Evolutionary conservation across 495 filamentous ascomycete genomes (phyloP).

Genomic region (Aspergillus bridgeri): DNA sequence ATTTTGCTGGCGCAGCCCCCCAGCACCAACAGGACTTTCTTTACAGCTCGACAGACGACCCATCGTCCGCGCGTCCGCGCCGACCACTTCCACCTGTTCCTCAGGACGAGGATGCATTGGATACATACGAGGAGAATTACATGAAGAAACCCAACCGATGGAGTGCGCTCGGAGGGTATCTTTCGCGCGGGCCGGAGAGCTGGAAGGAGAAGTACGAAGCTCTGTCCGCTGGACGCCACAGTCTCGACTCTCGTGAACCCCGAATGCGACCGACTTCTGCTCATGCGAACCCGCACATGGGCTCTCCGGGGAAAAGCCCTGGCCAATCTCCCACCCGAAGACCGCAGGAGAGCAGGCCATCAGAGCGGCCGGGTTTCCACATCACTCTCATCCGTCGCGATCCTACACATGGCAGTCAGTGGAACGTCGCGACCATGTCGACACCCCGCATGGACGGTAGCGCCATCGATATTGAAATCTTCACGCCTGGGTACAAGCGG

Average conservation of each 20-base stretch:
- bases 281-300: constrained; percentile 20
- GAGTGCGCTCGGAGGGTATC: constrained; percentile 32
- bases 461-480: constrained; percentile 57
- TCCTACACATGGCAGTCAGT: constrained; percentile 72
- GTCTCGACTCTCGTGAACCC: constrained; percentile 33
- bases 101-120: constrained; percentile 20
- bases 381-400: constrained; percentile 89
- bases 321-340: constrained; percentile 27
- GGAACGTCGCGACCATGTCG: constrained; percentile 79
- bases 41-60: background rate
- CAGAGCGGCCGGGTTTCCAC: constrained; percentile 43
- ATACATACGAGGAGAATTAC: constrained; percentile 10
- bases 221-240: constrained; percentile 26
- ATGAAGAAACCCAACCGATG: constrained; percentile 28
- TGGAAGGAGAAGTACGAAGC: constrained; percentile 26
- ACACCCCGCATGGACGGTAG: constrained; percentile 34
- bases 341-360: constrained; percentile 9
- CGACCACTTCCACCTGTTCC: constrained; percentile 34
- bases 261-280: constrained; percentile 31
- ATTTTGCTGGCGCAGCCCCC: background rate
- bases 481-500: constrained; percentile 59
- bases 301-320: constrained; percentile 26
- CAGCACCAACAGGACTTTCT: background rate
- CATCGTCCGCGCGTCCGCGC: constrained; percentile 9
- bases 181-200: constrained; percentile 20